Evolutionary conservation across 2,329 filamentous ascomycete genomes (phyloP), one percentile per base, ranked within the genome.

Genomic region (Teratosphaeria nubilosa): DNA sequence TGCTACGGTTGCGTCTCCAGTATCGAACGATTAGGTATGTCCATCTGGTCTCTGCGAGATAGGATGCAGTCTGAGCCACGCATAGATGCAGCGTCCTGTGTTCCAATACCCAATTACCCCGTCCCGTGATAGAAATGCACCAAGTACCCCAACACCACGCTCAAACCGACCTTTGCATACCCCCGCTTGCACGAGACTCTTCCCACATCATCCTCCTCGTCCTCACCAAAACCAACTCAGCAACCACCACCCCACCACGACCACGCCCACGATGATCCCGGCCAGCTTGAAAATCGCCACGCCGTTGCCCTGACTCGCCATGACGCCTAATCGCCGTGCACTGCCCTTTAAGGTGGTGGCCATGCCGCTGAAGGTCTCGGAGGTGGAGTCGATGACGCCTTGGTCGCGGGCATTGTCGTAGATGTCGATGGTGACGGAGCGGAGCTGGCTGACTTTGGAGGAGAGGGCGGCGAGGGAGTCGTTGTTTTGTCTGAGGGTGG

Each of bases 351-450:
- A 78, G 63, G 86, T 86, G 14, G 86, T 86, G 37, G 84, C 82
- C 82, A 99, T 91, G 67, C 85, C 87, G 60, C 90, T 92, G 75
- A 99, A 97, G 25, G 91, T 94, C 66, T 97, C 91, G 72, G 82
- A 90, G 45, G 89, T 92, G 69, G 84, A 86, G 75, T 99, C 90
- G 65, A 99, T 88, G 63, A 95, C 83, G 64, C 88, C 84, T 68
- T 97, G 92, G 67, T 89, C 84, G 59, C 90, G 85, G 54, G 94
- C 94, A 72, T 94, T 91, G 76, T 97, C 91, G 81, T 97, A 96
- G 70, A 99, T 99, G 77, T 99, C 91, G 64, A 97, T 85, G 50
- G 94, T 99, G 55, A 99, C 90, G 74, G 88, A 89, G 70, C 92
- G 90, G 63, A 99, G 83, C 56, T 91, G 90, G 20, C 89, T 89